Evolutionary conservation across 495 filamentous ascomycete species (phyloP), one percentile per base, ranked within the genome.

Genomic region (Corynascus novoguineensis): DNA sequence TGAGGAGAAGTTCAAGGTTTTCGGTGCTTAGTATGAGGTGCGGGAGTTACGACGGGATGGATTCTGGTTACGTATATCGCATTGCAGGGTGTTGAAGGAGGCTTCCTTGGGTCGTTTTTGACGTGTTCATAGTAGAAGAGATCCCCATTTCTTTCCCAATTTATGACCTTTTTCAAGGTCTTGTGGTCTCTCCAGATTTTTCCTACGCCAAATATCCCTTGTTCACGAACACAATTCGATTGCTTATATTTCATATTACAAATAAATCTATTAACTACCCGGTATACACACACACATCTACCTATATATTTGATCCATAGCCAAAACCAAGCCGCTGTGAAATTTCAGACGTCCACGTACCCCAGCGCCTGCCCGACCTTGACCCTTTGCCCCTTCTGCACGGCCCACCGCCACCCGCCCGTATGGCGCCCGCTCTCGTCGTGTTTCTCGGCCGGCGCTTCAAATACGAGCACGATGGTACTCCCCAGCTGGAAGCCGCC

Each of bases 401-500:
- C 84, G 17, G 71, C 73, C 89, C 92, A 98, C 62, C 75, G 81
- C 81, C 90, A 97, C 0, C 66, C 60, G 12, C 89, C 91, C 27
- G 79, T 85, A 50, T 77, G 77, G 45, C 82, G 35, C 81, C 86
- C 64, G 80, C 82, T 70, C 48, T 85, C 81, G 50, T 83, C 88
- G 52, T 79, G 77, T 37, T 71, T 71, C 7, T 83, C 81, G 58
- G 84, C 84, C 0, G 93, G 93, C 35, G 92, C 93, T 71, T 99
- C 93, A 74, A 99, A 99, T 5, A 97, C 92, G 31, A 99, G 75
- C 34, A 99, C 93, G 57, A 99, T 86, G 0, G 92, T 92, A 68
- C 92, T 97, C 22, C 93, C 93, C 21, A 99, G 78, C 75, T 93
- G 90, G 72, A 99, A 99, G 0, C 93, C 93, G 24, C 93, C 93